Base-by-base conservation (phyloP, 2,329 filamentous ascomycete species). In the Phyllosticta capitalensis region DNA sequence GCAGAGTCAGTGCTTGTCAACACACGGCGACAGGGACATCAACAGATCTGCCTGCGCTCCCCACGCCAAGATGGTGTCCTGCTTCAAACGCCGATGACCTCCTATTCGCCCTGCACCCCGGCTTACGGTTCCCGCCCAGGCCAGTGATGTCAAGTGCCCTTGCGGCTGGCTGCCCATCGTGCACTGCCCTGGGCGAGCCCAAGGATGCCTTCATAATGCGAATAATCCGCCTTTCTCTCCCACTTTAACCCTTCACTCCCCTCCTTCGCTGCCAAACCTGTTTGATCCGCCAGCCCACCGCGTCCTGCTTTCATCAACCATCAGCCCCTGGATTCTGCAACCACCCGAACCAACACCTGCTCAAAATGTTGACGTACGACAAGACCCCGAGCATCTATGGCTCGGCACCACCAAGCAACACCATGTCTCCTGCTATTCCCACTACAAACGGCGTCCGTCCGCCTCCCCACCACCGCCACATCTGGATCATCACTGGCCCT, bases 401-500 rank as follows among this genome's bases (percentile, higher is more conserved):
- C 55, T 45, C 62, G 10, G 54, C 54, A 26, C 60, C 54, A 22
- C 28, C 61, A 48, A 45, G 21, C 38, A 59, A 49, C 20, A 55
- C 20, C 53, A 33, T 55, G 54, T 38, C 60, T n/a, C 57, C 61
- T 17, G 48, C 53, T n/a, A 19, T 55, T n/a, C 53, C 55, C 51
- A 19, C 58, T 12, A 26, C 57, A 21, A 56, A 59, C 28, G 52
- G 49, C 30, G 49, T 59, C 26, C 56, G 49, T 6, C 20, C 63
- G n/a, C 67, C 69, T 19, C 65, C 70, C 6, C 67, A 67, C 62
- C 72, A 76, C 61, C 74, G 77, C 63, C 76, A 79, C 68, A 78
- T 80, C 59, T 77, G 78, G 68, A 75, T 81, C 63, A 75, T 81
- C 26, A 79, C 78, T 20, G 79, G 79, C 5, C 79, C 79, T 20